Evolutionary conservation across 805 yeast species (phyloP), one percentile per base, ranked within the genome.

Genomic region (Candida xiaguanensis): DNA sequence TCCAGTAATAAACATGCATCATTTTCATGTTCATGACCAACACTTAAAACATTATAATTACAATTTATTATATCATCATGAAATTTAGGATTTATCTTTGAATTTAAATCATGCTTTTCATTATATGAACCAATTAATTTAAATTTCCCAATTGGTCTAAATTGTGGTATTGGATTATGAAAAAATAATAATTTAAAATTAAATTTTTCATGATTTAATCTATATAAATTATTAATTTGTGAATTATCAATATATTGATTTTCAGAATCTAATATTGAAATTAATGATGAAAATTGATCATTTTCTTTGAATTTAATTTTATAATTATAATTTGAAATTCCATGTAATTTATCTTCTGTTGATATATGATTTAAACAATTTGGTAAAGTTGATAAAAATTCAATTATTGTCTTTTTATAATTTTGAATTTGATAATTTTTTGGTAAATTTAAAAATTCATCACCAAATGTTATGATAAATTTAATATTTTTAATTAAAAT

Each of bases 11-110:
- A 48, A 39, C 74, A 68, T 2, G 67, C 70, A 41, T 67, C 73
- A 44, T 68, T 68, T 31, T 61, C 66, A 44, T 68, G 73, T 44
- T 68, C 73, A 43, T 68, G 72, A 6, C 72, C 71, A 4, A 65
- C 72, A 6, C 63, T 55, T 1, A 67, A 59, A 5, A 53, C 70
- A 26, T 62, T 50, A 45, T 66, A 67, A 7, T 65, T 65, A 34
- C 63, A 53, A 33, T 53, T 53, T 28, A 58, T 47, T 19, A 67
- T 52, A 42, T 68, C 73, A 22, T 58, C 56, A 37, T 55, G 53
- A 36, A 63, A 50, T 31, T 55, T 49, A n/a, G 30, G 29, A 43
- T 57, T 59, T 4, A 67, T 58, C 5, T 49, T 47, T 8, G 63
- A 47, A n/a, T 50, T 44, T 30, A 68, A 49, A 2, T 54, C 53